Evolutionary conservation across 208 protist genomes (phyloP).

Genomic region (Leishmania martiniquensis): DNA sequence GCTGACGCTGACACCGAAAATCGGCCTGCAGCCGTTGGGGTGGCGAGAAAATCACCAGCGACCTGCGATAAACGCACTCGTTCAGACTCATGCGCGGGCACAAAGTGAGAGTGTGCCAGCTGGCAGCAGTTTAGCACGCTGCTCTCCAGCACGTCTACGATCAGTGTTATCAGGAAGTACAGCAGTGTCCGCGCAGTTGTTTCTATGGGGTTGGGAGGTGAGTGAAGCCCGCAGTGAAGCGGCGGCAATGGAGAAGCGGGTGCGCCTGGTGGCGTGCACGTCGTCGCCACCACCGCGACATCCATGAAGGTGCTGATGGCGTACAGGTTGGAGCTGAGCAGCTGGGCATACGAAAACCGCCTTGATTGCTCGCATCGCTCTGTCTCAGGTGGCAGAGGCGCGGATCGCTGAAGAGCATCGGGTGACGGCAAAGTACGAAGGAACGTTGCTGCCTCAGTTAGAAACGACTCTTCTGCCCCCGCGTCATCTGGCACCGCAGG

Average conservation of each 20-base stretch:
- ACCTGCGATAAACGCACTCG: background rate
- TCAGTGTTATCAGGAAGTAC: constrained; percentile 1
- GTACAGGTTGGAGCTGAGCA: constrained; percentile 25
- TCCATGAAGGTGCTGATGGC: constrained; percentile 25
- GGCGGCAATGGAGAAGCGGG: background rate
- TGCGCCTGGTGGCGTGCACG: background rate
- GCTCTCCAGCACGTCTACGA: constrained; percentile 4
- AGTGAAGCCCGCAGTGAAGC: background rate
- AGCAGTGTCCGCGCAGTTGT: constrained; percentile 3
- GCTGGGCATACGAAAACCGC: constrained; percentile 4
- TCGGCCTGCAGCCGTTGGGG: background rate
- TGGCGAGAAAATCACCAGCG: background rate
- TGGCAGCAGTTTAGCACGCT: background rate
- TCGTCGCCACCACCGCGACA: background rate
- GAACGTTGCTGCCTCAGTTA: background rate
- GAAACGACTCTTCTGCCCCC: background rate
- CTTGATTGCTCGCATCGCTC: background rate
- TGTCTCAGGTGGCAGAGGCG: background rate
- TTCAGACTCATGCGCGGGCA: background rate
- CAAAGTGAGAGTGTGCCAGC: background rate
- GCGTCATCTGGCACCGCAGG: background rate
- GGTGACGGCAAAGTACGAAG: background rate
- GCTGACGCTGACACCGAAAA: background rate
- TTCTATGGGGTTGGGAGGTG: background rate
- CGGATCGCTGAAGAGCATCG: background rate